Evolutionary conservation across 331 rosid genomes (phyloP).

Genomic region (Saraca asoca): DNA sequence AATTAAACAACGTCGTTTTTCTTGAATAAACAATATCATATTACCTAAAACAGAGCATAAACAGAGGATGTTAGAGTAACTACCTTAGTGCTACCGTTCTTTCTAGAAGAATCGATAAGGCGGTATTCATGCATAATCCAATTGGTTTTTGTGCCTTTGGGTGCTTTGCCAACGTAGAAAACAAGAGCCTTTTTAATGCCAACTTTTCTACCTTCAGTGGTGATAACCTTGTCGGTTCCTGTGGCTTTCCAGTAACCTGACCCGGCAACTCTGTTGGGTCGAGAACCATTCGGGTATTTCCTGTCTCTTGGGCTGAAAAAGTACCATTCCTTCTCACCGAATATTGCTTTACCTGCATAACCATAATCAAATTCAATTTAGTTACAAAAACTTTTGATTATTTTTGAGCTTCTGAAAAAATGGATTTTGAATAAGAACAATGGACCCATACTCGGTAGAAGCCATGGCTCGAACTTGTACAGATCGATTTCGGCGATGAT

Average conservation of each 20-base stretch:
- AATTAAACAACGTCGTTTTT: not conserved
- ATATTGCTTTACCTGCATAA: conserved; percentile 69
- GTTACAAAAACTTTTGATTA: not conserved
- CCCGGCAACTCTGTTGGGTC: conserved; percentile 95
- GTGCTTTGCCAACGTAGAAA: conserved; percentile 91
- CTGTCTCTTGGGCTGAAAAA: conserved; percentile 93
- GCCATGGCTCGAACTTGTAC: conserved; percentile 95
- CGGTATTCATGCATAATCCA: conserved; percentile 99
- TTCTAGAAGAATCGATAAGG: conserved; percentile 62
- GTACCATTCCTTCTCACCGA: conserved; percentile 97
- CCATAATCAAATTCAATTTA: not conserved
- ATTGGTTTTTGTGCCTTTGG: conserved; percentile 88
- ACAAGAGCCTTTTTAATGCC: conserved; percentile 93
- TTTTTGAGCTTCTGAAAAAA: not conserved
- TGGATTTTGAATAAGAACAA: not conserved
- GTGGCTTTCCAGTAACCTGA: conserved; percentile 98
- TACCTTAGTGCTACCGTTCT: conserved; percentile 70
- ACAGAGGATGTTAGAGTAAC: not conserved
- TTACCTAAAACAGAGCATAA: not conserved
- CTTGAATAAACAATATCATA: not conserved
- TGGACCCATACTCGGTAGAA: conserved; percentile 64
- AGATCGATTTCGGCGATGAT: conserved; percentile 81
- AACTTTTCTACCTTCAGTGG: conserved; percentile 73
- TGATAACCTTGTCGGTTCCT: conserved; percentile 82
- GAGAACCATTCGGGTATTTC: conserved; percentile 87